A percentile compares a stretch with the other conserved stretches of the same genome.
Conservation (phyloP, 208 protist genomes). For the Phytomonas francai region DNA sequence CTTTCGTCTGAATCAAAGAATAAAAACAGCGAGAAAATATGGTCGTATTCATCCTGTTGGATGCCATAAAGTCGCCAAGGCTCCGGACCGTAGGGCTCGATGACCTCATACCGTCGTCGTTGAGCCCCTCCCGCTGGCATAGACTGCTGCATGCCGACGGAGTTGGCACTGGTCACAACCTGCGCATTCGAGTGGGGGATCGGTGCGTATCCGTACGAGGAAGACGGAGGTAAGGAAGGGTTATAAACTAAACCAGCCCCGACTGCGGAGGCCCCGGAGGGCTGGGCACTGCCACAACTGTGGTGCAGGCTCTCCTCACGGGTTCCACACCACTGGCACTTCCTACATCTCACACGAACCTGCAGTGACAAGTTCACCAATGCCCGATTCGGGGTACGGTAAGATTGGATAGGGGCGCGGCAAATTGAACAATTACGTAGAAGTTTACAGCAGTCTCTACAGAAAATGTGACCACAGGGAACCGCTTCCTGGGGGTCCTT, state of each 20-base stretch:
- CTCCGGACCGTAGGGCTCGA: slow-evolving; percentile 26
- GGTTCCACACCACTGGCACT: slow-evolving; percentile 60
- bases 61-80: slow-evolving; percentile 65
- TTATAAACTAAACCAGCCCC: not conserved
- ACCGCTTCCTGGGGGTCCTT: slow-evolving; percentile 37
- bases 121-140: not conserved
- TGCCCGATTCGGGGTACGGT: slow-evolving; percentile 43
- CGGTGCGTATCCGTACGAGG: not conserved
- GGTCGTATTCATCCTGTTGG: slow-evolving; percentile 69
- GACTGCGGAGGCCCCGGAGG: not conserved
- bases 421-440: slow-evolving; percentile 56
- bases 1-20: slow-evolving; percentile 76
- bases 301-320: slow-evolving; percentile 28
- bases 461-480: slow-evolving; percentile 58
- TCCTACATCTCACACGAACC: slow-evolving; percentile 40
- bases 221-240: not conserved
- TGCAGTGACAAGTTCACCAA: slow-evolving; percentile 62
- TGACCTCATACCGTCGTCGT: slow-evolving; percentile 18
- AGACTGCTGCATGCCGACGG: not conserved
- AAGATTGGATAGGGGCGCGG: slow-evolving; percentile 21
- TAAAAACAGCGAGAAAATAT: slow-evolving; percentile 75
- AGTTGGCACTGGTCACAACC: not conserved
- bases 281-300: slow-evolving; percentile 5
- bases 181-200: not conserved
- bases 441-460: slow-evolving; percentile 27